Conservation (phyloP, 2,329 filamentous ascomycete species). For the Pseudogymnoascus sp. region DNA sequence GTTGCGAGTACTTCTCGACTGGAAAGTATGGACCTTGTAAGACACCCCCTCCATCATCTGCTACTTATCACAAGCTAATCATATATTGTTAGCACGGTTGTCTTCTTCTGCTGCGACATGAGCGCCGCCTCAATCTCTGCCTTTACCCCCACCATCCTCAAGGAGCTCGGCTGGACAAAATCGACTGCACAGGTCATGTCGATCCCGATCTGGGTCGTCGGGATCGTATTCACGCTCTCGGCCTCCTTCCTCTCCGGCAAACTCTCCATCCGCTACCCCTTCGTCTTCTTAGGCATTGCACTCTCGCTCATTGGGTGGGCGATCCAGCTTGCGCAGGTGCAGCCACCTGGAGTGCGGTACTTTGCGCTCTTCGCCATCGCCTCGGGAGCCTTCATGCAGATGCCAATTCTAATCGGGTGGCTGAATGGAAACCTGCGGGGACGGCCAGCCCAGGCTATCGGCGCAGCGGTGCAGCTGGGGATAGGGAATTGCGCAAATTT, state of each 20-base stretch:
- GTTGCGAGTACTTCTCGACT: constrained; percentile 16
- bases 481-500: constrained; percentile 39
- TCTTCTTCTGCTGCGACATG: constrained; percentile 29
- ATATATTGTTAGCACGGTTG: constrained; percentile 10
- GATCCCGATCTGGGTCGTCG: constrained; percentile 30
- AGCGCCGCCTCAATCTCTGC: constrained; percentile 28
- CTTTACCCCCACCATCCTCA: constrained; percentile 30
- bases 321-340: constrained; percentile 8
- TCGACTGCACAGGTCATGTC: constrained; percentile 29
- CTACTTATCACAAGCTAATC: background rate
- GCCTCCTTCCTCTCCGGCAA: constrained; percentile 26
- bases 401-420: constrained; percentile 29
- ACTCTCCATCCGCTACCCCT: constrained; percentile 29
- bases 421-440: constrained; percentile 34
- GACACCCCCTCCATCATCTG: background rate
- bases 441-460: constrained; percentile 33
- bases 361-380: constrained; percentile 29
- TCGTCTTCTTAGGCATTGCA: constrained; percentile 29
- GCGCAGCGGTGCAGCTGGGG: constrained; percentile 33
- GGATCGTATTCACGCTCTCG: constrained; percentile 23
- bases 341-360: constrained; percentile 24
- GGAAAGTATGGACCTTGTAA: constrained; percentile 23
- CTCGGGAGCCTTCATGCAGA: constrained; percentile 28
- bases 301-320: constrained; percentile 28
- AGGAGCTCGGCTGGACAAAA: constrained; percentile 27